Evolutionary conservation across 176 grass and related monocot genomes (phyloP).

Genomic region (Coix lacrymajobi): DNA sequence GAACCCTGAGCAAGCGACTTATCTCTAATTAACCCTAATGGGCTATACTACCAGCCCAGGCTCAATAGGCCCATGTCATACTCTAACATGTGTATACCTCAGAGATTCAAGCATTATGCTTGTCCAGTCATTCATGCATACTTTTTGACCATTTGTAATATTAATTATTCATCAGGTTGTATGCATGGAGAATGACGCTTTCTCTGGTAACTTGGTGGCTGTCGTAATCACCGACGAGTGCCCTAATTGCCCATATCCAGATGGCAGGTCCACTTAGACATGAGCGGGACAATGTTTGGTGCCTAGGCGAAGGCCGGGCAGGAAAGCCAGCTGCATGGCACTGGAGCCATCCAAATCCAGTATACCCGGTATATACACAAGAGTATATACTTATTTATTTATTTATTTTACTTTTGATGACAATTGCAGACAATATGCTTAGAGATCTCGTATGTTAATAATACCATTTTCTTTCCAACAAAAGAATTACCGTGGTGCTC

Average conservation of each 20-base stretch:
- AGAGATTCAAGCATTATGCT: neutral
- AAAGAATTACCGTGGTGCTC: too few relatives aligned
- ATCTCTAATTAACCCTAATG: too few relatives aligned
- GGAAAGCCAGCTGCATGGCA: constrained; percentile 46
- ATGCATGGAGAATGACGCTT: constrained; percentile 52
- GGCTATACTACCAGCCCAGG: too few relatives aligned
- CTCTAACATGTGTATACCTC: neutral
- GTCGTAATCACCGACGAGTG: constrained; percentile 66
- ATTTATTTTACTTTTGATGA: too few relatives aligned
- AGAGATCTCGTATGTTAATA: too few relatives aligned
- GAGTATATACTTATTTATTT: neutral
- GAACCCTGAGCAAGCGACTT: too few relatives aligned
- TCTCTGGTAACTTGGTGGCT: constrained; percentile 48
- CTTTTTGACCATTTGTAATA: neutral
- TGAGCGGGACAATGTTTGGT: constrained; percentile 78
- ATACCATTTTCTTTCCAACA: too few relatives aligned
- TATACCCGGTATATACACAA: constrained; percentile 33
- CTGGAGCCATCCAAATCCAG: constrained; percentile 53
- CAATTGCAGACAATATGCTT: too few relatives aligned
- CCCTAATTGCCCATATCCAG: constrained; percentile 39
- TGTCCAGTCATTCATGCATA: neutral
- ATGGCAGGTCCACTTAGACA: constrained; percentile 55
- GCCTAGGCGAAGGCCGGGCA: constrained; percentile 52
- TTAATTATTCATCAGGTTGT: constrained; percentile 40
- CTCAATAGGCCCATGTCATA: too few relatives aligned